phyloP scores from a whole-genome alignment of 2,329 filamentous ascomycete species.

The Colletotrichum sp. region DNA sequence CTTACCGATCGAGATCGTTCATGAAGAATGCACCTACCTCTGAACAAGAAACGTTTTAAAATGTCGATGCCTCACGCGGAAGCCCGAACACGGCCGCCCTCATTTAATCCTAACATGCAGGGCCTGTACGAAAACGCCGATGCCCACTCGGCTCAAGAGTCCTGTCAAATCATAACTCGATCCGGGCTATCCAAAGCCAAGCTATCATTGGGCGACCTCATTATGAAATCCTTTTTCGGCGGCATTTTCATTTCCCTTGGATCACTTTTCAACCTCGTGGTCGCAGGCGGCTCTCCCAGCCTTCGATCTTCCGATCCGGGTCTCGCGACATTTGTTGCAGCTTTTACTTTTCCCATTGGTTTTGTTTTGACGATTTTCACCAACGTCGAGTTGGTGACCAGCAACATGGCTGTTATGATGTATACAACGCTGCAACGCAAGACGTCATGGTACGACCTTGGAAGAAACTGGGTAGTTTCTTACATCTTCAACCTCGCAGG shows the following conservation, averaged over 20 bases:
- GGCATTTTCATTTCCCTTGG: slow-evolving; percentile 9
- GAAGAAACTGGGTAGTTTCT: background rate
- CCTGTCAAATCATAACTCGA: background rate
- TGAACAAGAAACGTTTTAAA: background rate
- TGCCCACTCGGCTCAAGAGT: background rate
- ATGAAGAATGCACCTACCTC: background rate
- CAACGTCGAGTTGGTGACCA: background rate
- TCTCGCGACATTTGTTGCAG: background rate
- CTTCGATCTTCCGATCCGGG: background rate
- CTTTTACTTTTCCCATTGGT: background rate
- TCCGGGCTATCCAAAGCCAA: background rate
- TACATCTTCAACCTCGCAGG: slow-evolving; percentile 3
- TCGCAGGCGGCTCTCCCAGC: background rate
- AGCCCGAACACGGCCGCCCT: background rate
- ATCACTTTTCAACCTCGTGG: background rate
- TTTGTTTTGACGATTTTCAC: background rate
- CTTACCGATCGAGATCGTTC: accelerated
- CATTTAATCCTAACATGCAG: background rate
- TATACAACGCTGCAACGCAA: background rate
- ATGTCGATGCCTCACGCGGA: background rate
- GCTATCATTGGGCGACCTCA: background rate
- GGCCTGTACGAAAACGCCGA: background rate
- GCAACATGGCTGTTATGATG: slow-evolving; percentile 8
- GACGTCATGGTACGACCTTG: background rate
- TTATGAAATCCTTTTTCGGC: background rate